Evolutionary conservation across 495 filamentous ascomycete genomes (phyloP).

Genomic region (Staphylotrichum tortipilum): DNA sequence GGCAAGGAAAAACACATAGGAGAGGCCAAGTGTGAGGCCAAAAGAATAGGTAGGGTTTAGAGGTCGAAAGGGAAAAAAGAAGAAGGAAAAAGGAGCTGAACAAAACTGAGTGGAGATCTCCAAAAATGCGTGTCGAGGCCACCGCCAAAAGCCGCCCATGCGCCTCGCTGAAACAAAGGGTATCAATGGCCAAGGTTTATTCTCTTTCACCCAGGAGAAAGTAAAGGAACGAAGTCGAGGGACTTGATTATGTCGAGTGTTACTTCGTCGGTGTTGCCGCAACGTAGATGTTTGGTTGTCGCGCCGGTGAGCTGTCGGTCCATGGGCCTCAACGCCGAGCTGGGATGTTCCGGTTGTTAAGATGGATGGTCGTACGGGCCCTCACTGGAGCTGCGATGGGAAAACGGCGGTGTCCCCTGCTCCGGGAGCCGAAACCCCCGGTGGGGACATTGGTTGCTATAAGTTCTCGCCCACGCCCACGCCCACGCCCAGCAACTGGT

Average conservation of each 20-base stretch:
- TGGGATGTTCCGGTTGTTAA: background rate
- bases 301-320: background rate
- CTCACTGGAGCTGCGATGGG: conserved; percentile 33
- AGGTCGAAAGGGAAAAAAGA: background rate
- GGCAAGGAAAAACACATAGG: background rate
- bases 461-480: conserved; percentile 31
- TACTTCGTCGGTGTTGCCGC: background rate
- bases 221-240: background rate
- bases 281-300: background rate
- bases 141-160: background rate
- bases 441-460: conserved; percentile 50
- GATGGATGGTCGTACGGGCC: background rate
- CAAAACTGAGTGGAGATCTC: background rate
- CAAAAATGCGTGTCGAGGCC: background rate
- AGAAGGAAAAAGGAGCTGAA: background rate
- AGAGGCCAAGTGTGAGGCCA: background rate
- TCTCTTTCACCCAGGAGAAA: background rate
- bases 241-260: background rate
- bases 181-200: background rate
- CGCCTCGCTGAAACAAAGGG: background rate
- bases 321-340: background rate
- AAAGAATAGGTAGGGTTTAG: background rate
- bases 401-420: conserved; percentile 40
- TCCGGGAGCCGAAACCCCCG: conserved; percentile 44
- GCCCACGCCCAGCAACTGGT: conserved; percentile 38